These are phyloP conservation scores for Agrocybe chaxingu DNA, from an alignment of 768 basidiomycete genomes.

Conservation along the genomic window DNA sequence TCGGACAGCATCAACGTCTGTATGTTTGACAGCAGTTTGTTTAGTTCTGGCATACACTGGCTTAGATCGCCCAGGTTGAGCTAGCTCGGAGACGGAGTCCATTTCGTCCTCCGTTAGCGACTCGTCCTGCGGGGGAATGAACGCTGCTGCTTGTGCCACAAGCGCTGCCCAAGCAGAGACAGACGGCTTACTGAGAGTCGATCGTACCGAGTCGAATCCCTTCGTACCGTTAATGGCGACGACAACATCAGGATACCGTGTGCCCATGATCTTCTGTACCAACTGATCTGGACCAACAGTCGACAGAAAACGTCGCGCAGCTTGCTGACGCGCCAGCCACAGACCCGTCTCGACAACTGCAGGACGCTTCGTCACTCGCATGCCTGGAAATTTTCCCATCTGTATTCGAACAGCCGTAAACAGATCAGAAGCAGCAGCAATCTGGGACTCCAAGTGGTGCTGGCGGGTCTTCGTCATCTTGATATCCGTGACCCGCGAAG, in stretches of 20 bases:
- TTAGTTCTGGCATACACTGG: no score
- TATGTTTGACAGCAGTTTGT: neutral
- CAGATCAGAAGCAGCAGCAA: constrained; percentile 19
- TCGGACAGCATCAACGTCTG: neutral
- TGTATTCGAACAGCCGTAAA: constrained; percentile 21
- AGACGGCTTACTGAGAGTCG: neutral
- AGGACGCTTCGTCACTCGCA: constrained; percentile 24
- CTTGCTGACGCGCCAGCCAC: constrained; percentile 21
- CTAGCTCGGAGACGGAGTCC: no score
- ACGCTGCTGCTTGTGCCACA: neutral
- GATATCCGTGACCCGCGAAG: constrained; percentile 12
- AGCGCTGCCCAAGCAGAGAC: neutral
- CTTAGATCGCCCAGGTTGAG: no score
- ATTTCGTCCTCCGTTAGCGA: no score
- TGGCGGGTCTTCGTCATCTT: constrained; percentile 15
- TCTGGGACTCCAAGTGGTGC: constrained; percentile 20
- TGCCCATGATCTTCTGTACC: constrained; percentile 27
- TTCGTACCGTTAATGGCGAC: constrained; percentile 22
- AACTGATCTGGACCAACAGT: constrained; percentile 23
- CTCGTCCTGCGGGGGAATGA: neutral
- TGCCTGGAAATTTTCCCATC: constrained; percentile 21
- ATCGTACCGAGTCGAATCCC: constrained; percentile 11
- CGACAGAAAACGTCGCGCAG: constrained; percentile 22
- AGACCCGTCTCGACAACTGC: constrained; percentile 16
- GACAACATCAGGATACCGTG: constrained; percentile 25